These are phyloP conservation scores for Rhizopogon rudus DNA, from an alignment of 768 basidiomycete genomes.

Conservation along the genomic window DNA sequence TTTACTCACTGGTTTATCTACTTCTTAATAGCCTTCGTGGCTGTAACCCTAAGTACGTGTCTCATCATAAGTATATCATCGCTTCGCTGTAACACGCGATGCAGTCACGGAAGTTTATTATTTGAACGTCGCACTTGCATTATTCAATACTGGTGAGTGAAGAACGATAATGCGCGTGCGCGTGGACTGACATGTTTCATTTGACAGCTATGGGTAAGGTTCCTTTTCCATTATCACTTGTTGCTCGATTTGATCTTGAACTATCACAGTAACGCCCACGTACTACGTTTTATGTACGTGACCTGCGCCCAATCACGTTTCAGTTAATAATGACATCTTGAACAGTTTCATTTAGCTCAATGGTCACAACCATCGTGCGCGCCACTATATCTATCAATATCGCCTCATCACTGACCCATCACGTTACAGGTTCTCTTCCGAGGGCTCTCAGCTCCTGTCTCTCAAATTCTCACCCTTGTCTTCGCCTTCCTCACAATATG, in stretches of 20 bases:
- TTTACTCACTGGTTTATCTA: slow-evolving; percentile 93
- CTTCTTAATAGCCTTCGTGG: slow-evolving; percentile 79
- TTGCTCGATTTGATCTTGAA: slow-evolving; percentile 12
- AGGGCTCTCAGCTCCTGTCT: slow-evolving; percentile 73
- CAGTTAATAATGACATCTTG: background rate
- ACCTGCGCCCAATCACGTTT: background rate
- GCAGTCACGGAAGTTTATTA: slow-evolving; percentile 90
- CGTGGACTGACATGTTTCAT: background rate
- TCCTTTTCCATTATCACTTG: slow-evolving; percentile 3
- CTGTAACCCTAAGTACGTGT: slow-evolving; percentile 69
- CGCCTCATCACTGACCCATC: background rate
- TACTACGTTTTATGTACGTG: slow-evolving; percentile 79
- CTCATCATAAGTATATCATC: background rate
- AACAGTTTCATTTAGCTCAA: slow-evolving; percentile 77
- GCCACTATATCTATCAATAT: background rate
- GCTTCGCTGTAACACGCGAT: slow-evolving; percentile 2
- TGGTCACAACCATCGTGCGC: slow-evolving; percentile 76
- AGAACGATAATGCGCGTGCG: background rate
- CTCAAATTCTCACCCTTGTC: slow-evolving; percentile 85
- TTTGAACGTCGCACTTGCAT: slow-evolving; percentile 90
- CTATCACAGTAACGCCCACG: slow-evolving; percentile 66
- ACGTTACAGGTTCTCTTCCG: slow-evolving; percentile 71
- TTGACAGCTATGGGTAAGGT: slow-evolving; percentile 59
- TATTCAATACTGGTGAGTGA: slow-evolving; percentile 82
- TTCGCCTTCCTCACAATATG: slow-evolving; percentile 91